phyloP scores from a whole-genome alignment of 768 basidiomycete species.

The Pleurotus salmoneostramineus region DNA sequence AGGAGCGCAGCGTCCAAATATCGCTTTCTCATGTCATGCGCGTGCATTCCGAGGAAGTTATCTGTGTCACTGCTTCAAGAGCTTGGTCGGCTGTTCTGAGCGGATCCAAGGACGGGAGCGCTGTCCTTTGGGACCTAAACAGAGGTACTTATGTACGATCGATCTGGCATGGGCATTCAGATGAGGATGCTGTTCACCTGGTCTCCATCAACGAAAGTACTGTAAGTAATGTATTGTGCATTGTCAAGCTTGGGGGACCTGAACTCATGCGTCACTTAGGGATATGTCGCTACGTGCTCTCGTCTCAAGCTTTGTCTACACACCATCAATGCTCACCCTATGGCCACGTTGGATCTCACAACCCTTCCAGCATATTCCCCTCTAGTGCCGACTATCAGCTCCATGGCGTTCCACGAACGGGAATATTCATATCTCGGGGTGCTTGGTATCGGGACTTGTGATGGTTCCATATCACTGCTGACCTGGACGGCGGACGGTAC shows the following conservation, averaged over 20 bases:
- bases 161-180: slow-evolving; percentile 61
- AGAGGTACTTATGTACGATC: slow-evolving; percentile 75
- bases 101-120: slow-evolving; percentile 83
- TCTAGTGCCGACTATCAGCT: slow-evolving; percentile 57
- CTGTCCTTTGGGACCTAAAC: slow-evolving; percentile 89
- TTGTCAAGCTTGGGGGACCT: not conserved
- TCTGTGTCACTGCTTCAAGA: slow-evolving; percentile 68
- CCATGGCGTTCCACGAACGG: slow-evolving; percentile 83
- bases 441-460: slow-evolving; percentile 75
- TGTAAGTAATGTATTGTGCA: slow-evolving; percentile 36
- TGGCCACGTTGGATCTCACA: slow-evolving; percentile 65
- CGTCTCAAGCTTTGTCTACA: slow-evolving; percentile 66
- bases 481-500: slow-evolving; percentile 84
- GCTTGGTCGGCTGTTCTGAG: slow-evolving; percentile 83
- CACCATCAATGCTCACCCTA: slow-evolving; percentile 81
- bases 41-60: slow-evolving; percentile 67
- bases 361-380: slow-evolving; percentile 35
- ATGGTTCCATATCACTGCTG: slow-evolving; percentile 74
- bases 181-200: slow-evolving; percentile 49
- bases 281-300: slow-evolving; percentile 86
- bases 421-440: slow-evolving; percentile 79
- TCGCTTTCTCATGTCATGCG: slow-evolving; percentile 72
- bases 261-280: slow-evolving; percentile 38
- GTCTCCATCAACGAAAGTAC: slow-evolving; percentile 85
- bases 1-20: slow-evolving; percentile 18